Evolutionary conservation across 768 basidiomycete species (phyloP).

Genomic region (Rhodotorula kratochvilovae): DNA sequence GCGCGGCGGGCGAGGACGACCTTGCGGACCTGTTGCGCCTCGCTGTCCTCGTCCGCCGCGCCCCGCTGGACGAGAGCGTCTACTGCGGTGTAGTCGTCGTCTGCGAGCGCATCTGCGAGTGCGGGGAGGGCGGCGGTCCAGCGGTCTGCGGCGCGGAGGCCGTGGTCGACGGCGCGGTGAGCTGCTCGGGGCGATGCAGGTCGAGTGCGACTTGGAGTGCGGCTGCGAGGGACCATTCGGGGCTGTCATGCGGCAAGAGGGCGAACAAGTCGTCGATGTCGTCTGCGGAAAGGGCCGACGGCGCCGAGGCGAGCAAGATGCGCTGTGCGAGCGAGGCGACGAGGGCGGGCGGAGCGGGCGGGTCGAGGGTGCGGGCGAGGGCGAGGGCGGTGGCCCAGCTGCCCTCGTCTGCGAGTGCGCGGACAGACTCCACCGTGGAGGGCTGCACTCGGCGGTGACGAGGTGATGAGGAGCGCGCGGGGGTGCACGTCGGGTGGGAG

Average conservation of each 20-base stretch:
- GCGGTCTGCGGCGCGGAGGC: conserved; percentile 58
- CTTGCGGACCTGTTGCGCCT: neutral
- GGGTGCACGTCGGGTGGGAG: neutral
- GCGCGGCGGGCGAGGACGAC: neutral
- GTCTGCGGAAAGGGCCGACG: conserved; percentile 22
- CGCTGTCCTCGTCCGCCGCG: neutral
- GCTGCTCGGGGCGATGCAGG: conserved; percentile 60
- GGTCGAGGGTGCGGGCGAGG: conserved; percentile 8
- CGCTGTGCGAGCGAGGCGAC: conserved; percentile 5
- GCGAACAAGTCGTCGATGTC: conserved; percentile 50
- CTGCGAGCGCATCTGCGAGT: neutral
- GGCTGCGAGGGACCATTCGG: conserved; percentile 70
- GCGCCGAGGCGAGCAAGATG: neutral
- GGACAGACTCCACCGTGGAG: neutral
- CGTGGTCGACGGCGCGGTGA: conserved; percentile 59
- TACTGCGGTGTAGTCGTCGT: neutral
- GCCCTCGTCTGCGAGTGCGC: neutral
- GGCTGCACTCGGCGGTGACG: too few species aligned
- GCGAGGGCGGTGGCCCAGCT: neutral
- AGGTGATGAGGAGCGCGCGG: neutral
- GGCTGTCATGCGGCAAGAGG: conserved; percentile 29
- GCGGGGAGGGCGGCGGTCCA: neutral
- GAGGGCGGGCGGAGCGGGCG: neutral
- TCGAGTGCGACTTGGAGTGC: conserved; percentile 57
- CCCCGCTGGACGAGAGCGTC: conserved; percentile 5